These are phyloP conservation scores for Trypanosoma vivax DNA, from an alignment of 208 protist genomes.

Conservation along the genomic window DNA sequence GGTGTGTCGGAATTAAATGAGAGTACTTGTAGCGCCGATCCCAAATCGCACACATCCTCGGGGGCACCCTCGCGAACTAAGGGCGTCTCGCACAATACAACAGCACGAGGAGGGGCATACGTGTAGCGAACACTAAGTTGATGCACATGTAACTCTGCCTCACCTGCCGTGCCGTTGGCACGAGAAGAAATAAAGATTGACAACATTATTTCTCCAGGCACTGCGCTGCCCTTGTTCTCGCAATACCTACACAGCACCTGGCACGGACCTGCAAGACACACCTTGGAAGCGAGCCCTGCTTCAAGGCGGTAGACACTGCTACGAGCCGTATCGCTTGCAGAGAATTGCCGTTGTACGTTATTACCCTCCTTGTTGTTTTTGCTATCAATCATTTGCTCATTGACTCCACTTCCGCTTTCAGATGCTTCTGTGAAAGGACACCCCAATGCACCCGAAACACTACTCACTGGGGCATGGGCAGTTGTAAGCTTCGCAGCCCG, in stretches of 20 bases:
- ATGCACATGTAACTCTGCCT: slow-evolving; percentile 32
- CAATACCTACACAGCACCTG: slow-evolving; percentile 52
- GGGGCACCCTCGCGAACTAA: slow-evolving; percentile 35
- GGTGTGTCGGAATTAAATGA: slow-evolving; percentile 18
- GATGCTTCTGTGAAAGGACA: too few species aligned
- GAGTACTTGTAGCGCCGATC: slow-evolving; percentile 23
- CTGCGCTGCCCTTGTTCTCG: slow-evolving; percentile 17
- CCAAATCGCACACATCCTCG: slow-evolving; percentile 38
- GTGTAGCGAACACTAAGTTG: slow-evolving; percentile 31
- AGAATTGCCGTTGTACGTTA: too few species aligned
- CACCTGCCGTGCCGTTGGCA: slow-evolving; percentile 11
- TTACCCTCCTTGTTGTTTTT: too few species aligned
- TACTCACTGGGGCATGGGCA: not conserved
- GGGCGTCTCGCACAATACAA: slow-evolving; percentile 26
- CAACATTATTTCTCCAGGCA: slow-evolving; percentile 13
- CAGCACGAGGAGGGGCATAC: slow-evolving; percentile 15
- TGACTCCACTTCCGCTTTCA: too few species aligned
- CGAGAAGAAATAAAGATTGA: slow-evolving; percentile 37
- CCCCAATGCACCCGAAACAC: too few species aligned
- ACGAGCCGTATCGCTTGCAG: too few species aligned
- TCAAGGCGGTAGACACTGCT: slow-evolving; percentile 33
- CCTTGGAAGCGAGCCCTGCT: slow-evolving; percentile 31
- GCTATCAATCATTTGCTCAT: too few species aligned
- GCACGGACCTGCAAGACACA: slow-evolving; percentile 51
- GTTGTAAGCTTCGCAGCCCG: slow-evolving; percentile 15